Evolutionary conservation across 805 yeast species (phyloP), one percentile per base, ranked within the genome.

Genomic region (Saccharomyces jurei): DNA sequence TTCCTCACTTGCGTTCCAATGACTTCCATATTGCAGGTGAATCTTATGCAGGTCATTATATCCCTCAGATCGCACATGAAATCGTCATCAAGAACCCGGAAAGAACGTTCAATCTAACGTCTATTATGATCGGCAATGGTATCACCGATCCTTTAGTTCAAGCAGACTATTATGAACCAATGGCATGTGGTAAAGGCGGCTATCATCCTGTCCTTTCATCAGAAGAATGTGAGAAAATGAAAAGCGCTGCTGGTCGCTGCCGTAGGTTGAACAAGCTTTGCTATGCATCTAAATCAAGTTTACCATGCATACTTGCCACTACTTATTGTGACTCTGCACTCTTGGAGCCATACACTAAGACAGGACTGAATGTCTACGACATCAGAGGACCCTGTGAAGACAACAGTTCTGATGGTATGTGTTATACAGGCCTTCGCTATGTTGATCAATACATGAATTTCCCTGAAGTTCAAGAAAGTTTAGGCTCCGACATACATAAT

Each of bases 171-270:
- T 90, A 89, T 67, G 82, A 86, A 70, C 96, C 95, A 59, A 91
- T 92, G 97, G 96, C 96, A 3, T 92, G 98, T 72, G 94, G 96
- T 52, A 69, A 79, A 60, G 96, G 96, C 60, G 97, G 96, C 5
- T 83, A 83, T 64, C 84, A 84, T 21, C 75, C 91, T 17, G 89
- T 89, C 2, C 75, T 89, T 59, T 74, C 80, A 17, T 83, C 82
- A n/a, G 82, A 80, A 52, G 82, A 81, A 58, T 89, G 96, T 74
- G 78, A 79, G 31, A 72, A 75, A 49, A 86, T 88, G 90, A 66
- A 73, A 31, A 74, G 72, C 27, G 73, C 79, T n/a, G 73, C 82
- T 52, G 86, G 87, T 58, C 78, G 86, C 63, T 88, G 95, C 71
- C 72, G 77, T 55, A 70, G 78, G 0, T 72, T 87, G 62, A 82